Percentiles rank a stretch among this genome's conserved stretches.
Evolutionary conservation across 805 yeast genomes (phyloP).

Genomic region (Spathaspora girioi): DNA sequence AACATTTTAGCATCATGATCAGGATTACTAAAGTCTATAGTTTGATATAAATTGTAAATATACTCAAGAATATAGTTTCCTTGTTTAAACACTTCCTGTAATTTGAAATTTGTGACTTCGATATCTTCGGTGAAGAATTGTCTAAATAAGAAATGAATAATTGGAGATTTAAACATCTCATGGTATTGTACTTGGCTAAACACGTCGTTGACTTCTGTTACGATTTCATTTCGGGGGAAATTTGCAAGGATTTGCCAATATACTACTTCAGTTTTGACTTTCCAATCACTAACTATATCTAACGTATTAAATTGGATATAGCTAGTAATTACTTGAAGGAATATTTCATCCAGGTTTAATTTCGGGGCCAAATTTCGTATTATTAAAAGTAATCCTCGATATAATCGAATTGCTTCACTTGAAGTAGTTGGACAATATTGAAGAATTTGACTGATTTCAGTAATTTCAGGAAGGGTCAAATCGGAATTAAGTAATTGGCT

Average conservation of each 20-base stretch:
- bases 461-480: not conserved
- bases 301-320: not conserved
- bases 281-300: slow-evolving; percentile 6
- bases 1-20: slow-evolving; percentile 13
- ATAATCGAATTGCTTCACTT: slow-evolving; percentile 3
- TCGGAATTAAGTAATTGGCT: not conserved
- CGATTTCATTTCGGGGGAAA: slow-evolving; percentile 9
- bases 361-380: slow-evolving; percentile 3
- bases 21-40: slow-evolving; percentile 11
- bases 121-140: slow-evolving; percentile 24
- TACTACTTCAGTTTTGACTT: slow-evolving; percentile 11
- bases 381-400: slow-evolving; percentile 7
- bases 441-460: not conserved
- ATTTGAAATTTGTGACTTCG: slow-evolving; percentile 13
- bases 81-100: slow-evolving; percentile 3
- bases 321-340: not conserved
- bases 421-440: not conserved
- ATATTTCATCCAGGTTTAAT: not conserved
- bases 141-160: slow-evolving; percentile 9
- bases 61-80: slow-evolving; percentile 6
- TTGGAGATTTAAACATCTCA: slow-evolving; percentile 5
- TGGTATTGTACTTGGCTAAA: not conserved
- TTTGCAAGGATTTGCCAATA: slow-evolving; percentile 25
- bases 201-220: not conserved
- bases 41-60: slow-evolving; percentile 8